Conservation (phyloP, 225 moss, liverwort and hornwort genomes). For the Bryoerythrophyllum caledonicum region DNA sequence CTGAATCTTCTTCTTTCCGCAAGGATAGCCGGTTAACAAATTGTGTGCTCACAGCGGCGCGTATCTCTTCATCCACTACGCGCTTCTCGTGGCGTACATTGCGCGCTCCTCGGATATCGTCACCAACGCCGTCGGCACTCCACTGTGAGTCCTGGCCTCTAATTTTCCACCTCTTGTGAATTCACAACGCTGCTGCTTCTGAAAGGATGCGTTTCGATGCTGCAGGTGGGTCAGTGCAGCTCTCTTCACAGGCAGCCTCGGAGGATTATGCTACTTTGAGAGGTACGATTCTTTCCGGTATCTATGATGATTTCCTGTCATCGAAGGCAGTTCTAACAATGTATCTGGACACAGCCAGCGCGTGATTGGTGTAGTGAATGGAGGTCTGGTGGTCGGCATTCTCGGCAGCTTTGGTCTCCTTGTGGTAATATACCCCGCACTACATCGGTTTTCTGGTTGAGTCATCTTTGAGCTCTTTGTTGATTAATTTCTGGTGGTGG, state of each 20-base stretch:
- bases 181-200: background rate
- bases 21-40: background rate
- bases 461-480: background rate
- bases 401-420: conserved; percentile 75
- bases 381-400: conserved; percentile 76
- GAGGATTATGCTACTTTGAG: conserved; percentile 81
- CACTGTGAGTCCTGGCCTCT: conserved; percentile 49
- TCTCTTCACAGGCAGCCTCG: conserved; percentile 72
- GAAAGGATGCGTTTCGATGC: conserved; percentile 19
- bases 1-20: background rate
- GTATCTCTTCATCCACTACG: conserved; percentile 95
- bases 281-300: conserved; percentile 43
- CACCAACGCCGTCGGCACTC: conserved; percentile 65
- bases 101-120: conserved; percentile 95
- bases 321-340: background rate
- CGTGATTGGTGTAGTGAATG: conserved; percentile 73
- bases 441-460: background rate
- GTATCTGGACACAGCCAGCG: conserved; percentile 53
- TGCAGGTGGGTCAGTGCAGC: conserved; percentile 87
- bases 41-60: conserved; percentile 50
- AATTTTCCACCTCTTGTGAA: background rate
- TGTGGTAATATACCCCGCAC: conserved; percentile 57
- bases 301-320: background rate
- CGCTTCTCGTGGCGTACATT: conserved; percentile 93
- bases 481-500: conserved; percentile 7